Conservation (phyloP, 768 basidiomycete genomes). For the Agaricus sinodeliciosus region DNA sequence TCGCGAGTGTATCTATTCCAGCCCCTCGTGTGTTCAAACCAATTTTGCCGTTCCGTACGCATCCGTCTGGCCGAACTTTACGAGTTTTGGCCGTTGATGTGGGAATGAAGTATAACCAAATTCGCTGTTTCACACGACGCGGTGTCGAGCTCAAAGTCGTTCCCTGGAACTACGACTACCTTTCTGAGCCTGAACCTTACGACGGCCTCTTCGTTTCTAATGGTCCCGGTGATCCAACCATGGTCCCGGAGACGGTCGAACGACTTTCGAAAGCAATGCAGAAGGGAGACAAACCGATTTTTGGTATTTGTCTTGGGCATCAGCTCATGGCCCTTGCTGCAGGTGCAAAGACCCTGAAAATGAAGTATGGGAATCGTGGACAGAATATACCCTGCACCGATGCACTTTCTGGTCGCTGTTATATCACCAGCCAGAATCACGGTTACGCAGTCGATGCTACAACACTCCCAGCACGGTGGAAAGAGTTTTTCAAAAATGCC, state of each 20-base stretch:
- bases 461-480: slow-evolving; percentile 81
- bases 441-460: slow-evolving; percentile 89
- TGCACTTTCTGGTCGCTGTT: slow-evolving; percentile 89
- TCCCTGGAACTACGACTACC: slow-evolving; percentile 94
- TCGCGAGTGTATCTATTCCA: slow-evolving; percentile 78
- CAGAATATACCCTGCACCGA: slow-evolving; percentile 99
- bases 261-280: slow-evolving; percentile 62
- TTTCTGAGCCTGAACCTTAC: slow-evolving; percentile 70
- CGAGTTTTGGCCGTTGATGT: slow-evolving; percentile 92
- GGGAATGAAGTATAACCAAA: slow-evolving; percentile 99
- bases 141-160: slow-evolving; percentile 96
- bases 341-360: slow-evolving; percentile 92
- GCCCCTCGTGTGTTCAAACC: slow-evolving; percentile 66
- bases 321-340: slow-evolving; percentile 94
- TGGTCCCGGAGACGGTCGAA: slow-evolving; percentile 64
- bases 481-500: slow-evolving; percentile 91
- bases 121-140: slow-evolving; percentile 88
- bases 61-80: slow-evolving; percentile 74
- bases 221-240: slow-evolving; percentile 94
- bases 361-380: slow-evolving; percentile 99
- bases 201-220: slow-evolving; percentile 98
- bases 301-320: slow-evolving; percentile 98
- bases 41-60: slow-evolving; percentile 44
- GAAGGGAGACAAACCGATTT: slow-evolving; percentile 79
- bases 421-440: slow-evolving; percentile 99